These are phyloP conservation scores for Artomyces pyxidatus DNA, from an alignment of 768 basidiomycete genomes.

Conservation along the genomic window DNA sequence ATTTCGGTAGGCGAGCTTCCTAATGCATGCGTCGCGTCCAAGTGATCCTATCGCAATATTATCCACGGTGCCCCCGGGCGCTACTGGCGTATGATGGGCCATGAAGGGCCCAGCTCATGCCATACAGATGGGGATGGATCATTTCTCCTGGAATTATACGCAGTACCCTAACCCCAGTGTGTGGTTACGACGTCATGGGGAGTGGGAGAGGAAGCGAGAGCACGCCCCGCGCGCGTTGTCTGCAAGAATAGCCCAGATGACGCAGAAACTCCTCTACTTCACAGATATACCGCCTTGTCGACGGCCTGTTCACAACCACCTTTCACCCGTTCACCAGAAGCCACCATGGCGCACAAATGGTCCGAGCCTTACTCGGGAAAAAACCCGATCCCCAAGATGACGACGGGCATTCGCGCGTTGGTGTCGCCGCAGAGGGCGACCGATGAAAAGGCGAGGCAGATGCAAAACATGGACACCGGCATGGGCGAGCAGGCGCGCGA, in stretches of 20 bases:
- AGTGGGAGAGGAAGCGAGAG: background rate
- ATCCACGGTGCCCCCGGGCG: too few relatives aligned
- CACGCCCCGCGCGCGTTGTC: background rate
- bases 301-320: too few relatives aligned
- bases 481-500: constrained; percentile 10
- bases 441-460: constrained; percentile 23
- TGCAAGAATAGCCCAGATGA: background rate
- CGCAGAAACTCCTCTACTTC: background rate
- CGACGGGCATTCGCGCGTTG: constrained; percentile 23
- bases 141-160: too few relatives aligned
- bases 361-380: constrained; percentile 26
- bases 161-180: background rate
- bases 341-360: constrained; percentile 21
- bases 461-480: constrained; percentile 13
- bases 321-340: background rate
- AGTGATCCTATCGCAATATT: too few relatives aligned
- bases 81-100: too few relatives aligned
- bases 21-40: too few relatives aligned
- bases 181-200: background rate
- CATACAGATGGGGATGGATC: too few relatives aligned
- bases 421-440: constrained; percentile 23
- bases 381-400: constrained; percentile 25
- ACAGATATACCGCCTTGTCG: background rate
- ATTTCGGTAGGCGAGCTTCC: too few relatives aligned
- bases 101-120: too few relatives aligned